Percentiles rank a stretch among this genome's conserved stretches.
These are phyloP conservation scores for Cicer chorassanicum DNA, from an alignment of 306 rosid species.

Conservation along the genomic window DNA sequence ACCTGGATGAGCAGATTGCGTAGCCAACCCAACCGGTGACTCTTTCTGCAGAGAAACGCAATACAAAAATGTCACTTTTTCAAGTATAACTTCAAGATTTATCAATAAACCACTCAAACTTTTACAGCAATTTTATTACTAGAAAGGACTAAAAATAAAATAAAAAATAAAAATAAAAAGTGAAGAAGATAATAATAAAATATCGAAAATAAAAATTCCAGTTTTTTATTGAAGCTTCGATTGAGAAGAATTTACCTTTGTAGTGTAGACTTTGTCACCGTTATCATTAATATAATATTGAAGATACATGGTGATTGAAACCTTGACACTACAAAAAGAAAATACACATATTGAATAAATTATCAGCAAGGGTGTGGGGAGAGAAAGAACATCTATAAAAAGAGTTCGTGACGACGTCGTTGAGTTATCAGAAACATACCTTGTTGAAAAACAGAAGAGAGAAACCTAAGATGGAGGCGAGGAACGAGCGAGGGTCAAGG, in stretches of 20 bases:
- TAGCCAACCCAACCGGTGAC: constrained; percentile 70
- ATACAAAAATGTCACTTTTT: not conserved
- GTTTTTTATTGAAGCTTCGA: not conserved
- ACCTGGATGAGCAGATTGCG: constrained; percentile 96
- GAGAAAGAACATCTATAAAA: not conserved
- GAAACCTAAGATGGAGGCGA: constrained; percentile 19
- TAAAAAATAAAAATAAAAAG: not conserved
- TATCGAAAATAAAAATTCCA: not conserved
- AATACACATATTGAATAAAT: not conserved
- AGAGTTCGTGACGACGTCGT: not conserved
- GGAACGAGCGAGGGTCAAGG: not conserved
- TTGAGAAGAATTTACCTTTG: not conserved
- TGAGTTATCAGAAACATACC: not conserved
- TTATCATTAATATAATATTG: constrained; percentile 78
- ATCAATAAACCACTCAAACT: too few relatives aligned
- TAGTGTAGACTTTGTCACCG: constrained; percentile 82
- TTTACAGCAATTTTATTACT: too few relatives aligned
- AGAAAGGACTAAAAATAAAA: too few relatives aligned
- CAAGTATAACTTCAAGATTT: too few relatives aligned
- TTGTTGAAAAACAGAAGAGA: not conserved
- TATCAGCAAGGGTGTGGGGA: not conserved
- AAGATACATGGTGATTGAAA: constrained; percentile 62
- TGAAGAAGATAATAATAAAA: not conserved
- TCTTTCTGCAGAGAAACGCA: constrained; percentile 69
- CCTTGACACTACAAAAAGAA: not conserved